phyloP scores from a whole-genome alignment of 73 alveolate genomes.

The Tetrahymena borealis region DNA sequence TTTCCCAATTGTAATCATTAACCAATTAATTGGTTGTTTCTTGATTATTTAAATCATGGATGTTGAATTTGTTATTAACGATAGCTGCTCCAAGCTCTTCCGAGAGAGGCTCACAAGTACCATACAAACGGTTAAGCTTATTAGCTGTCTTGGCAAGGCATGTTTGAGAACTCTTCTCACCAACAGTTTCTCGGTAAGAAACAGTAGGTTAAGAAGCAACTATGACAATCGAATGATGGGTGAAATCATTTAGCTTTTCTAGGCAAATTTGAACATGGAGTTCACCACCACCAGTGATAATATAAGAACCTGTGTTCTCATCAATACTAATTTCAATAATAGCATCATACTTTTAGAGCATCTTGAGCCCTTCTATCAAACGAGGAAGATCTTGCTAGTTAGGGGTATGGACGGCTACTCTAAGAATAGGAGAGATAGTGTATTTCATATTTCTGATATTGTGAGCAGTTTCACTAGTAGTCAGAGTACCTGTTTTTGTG shows the following conservation, averaged over 20 bases:
- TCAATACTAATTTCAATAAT: constrained; percentile 24
- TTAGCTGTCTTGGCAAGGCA: background rate
- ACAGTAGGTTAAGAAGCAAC: constrained; percentile 60
- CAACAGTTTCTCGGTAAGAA: constrained; percentile 57
- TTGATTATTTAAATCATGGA: no score
- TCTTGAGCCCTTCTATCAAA: constrained; percentile 35
- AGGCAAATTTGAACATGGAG: constrained; percentile 53
- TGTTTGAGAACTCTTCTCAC: constrained; percentile 22
- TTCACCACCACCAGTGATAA: constrained; percentile 52
- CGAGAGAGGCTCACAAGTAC: background rate
- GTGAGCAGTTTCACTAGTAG: constrained; percentile 36
- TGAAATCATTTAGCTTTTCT: constrained; percentile 48
- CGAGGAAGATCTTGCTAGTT: constrained; percentile 41
- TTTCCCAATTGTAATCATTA: no score
- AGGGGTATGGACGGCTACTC: constrained; percentile 40
- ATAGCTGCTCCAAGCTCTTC: background rate
- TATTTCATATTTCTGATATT: constrained; percentile 49
- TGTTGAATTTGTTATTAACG: no score
- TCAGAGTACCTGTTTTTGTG: constrained; percentile 46
- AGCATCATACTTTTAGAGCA: constrained; percentile 29
- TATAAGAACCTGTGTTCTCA: constrained; percentile 33
- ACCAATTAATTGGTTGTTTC: no score
- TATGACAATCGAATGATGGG: constrained; percentile 11
- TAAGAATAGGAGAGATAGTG: constrained; percentile 51
- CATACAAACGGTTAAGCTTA: background rate